These are phyloP conservation scores for Shiraia sp. DNA, from an alignment of 2,329 filamentous ascomycete species.

Conservation along the genomic window DNA sequence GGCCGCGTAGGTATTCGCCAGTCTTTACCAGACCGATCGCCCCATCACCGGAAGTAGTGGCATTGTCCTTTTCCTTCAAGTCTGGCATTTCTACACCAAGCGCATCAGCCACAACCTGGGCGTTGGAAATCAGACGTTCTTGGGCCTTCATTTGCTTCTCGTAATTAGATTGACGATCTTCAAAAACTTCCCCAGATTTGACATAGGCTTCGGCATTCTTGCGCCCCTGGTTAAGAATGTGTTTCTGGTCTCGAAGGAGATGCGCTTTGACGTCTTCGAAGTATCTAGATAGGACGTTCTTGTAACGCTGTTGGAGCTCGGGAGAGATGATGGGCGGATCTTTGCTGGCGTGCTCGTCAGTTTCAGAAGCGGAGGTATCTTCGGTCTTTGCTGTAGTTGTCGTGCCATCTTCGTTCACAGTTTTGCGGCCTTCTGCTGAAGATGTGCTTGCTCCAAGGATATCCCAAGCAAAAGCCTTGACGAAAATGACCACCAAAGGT, in stretches of 20 bases:
- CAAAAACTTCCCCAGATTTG: constrained; percentile 97
- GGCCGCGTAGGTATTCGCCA: constrained; percentile 87
- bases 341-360: constrained; percentile 55
- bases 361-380: constrained; percentile 57
- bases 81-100: constrained; percentile 93
- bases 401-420: constrained; percentile 77
- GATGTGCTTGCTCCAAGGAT: constrained; percentile 77
- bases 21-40: constrained; percentile 93
- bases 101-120: constrained; percentile 86
- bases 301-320: constrained; percentile 84
- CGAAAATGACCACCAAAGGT: constrained; percentile 89
- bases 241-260: constrained; percentile 87
- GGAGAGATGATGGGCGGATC: constrained; percentile 76
- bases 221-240: constrained; percentile 80
- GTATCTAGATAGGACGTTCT: constrained; percentile 81
- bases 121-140: constrained; percentile 86
- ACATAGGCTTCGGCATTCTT: constrained; percentile 98
- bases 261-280: constrained; percentile 92
- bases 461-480: constrained; percentile 96
- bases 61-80: constrained; percentile 78
- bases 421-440: constrained; percentile 78
- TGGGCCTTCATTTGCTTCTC: constrained; percentile 92
- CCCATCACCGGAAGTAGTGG: constrained; percentile 67
- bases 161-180: constrained; percentile 93
- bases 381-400: constrained; percentile 61